These are phyloP conservation scores for Fomitopsis palustris DNA, from an alignment of 1,284 basidiomycete genomes.

Conservation along the genomic window DNA sequence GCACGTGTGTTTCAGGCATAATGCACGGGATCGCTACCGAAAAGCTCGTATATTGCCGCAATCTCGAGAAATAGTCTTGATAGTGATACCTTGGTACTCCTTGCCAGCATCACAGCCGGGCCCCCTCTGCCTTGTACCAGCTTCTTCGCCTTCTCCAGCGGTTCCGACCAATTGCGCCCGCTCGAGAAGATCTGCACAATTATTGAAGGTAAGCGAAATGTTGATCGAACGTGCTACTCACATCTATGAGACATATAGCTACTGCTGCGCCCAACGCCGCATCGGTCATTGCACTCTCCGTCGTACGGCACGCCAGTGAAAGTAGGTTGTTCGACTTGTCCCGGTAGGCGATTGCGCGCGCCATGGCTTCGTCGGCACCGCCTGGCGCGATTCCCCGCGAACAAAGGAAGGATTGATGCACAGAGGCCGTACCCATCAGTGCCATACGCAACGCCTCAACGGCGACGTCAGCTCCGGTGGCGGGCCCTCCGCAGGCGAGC, in stretches of 20 bases:
- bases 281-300: slow-evolving; percentile 31
- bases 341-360: slow-evolving; percentile 24
- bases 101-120: slow-evolving; percentile 32
- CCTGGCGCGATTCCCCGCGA: slow-evolving; percentile 18
- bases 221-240: slow-evolving; percentile 26
- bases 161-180: slow-evolving; percentile 38
- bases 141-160: slow-evolving; percentile 38
- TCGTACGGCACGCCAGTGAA: slow-evolving; percentile 23
- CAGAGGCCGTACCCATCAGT: slow-evolving; percentile 25
- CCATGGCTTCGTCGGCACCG: slow-evolving; percentile 26
- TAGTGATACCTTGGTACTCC: slow-evolving; percentile 35
- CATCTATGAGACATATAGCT: slow-evolving; percentile 38
- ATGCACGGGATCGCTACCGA: slow-evolving; percentile 26
- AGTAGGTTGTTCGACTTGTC: slow-evolving; percentile 27
- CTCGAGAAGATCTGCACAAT: slow-evolving; percentile 40
- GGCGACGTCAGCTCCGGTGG: slow-evolving; percentile 22
- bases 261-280: slow-evolving; percentile 37
- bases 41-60: slow-evolving; percentile 43
- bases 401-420: slow-evolving; percentile 27
- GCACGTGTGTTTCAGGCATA: neutral
- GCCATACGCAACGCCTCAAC: slow-evolving; percentile 26
- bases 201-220: neutral
- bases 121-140: slow-evolving; percentile 39
- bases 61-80: slow-evolving; percentile 41
- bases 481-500: slow-evolving; percentile 26